phyloP scores from a whole-genome alignment of 441 rosid species.

The Populus hybrid region DNA sequence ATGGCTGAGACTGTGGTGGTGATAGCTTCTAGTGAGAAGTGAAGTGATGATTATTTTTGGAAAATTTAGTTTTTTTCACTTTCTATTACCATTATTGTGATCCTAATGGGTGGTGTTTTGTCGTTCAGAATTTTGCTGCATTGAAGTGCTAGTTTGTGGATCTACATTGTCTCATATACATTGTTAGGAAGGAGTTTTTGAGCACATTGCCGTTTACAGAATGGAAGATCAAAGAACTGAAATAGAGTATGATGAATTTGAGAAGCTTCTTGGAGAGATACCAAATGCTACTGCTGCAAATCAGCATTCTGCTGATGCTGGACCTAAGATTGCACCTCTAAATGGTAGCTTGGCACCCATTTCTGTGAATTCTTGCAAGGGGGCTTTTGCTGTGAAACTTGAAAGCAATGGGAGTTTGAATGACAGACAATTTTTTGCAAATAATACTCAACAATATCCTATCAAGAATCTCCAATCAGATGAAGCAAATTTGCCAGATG shows the following conservation, averaged over 20 bases:
- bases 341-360: conserved; percentile 28
- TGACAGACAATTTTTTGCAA: conserved; percentile 21
- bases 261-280: conserved; percentile 78
- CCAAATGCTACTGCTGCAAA: conserved; percentile 69
- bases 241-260: conserved; percentile 67
- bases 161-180: conserved; percentile 17
- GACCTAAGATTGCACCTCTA: conserved; percentile 25
- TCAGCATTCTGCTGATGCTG: conserved; percentile 40
- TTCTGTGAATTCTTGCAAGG: conserved; percentile 37
- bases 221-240: conserved; percentile 64
- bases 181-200: conserved; percentile 10
- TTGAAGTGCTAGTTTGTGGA: conserved; percentile 25
- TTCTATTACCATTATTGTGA: neutral
- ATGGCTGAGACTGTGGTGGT: neutral
- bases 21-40: neutral
- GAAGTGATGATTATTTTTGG: neutral
- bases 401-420: conserved; percentile 32
- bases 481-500: conserved; percentile 51
- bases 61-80: neutral
- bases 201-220: conserved; percentile 10
- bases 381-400: conserved; percentile 28
- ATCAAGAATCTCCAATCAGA: conserved; percentile 32
- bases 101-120: conserved; percentile 6
- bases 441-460: conserved; percentile 32
- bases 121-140: conserved; percentile 14